Evolutionary conservation across 257 asterid genomes (phyloP), one percentile per base, ranked within the genome.

Genomic region (Gentiana dahurica): DNA sequence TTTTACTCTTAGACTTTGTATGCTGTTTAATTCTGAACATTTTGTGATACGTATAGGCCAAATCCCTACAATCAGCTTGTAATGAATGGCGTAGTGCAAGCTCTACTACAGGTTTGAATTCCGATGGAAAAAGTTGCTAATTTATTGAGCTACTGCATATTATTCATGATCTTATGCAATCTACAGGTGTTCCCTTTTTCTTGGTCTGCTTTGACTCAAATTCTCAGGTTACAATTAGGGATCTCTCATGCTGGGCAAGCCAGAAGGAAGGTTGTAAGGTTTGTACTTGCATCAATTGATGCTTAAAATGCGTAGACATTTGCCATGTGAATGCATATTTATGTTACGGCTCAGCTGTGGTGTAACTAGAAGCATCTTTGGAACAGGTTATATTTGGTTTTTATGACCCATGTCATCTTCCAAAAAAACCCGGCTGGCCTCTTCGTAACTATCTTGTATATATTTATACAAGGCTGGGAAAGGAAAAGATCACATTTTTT

Each of bases 351-450:
- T 45, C 41, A 59, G 54, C 13, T 12, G 36, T 58, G 49, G 37
- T 34, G 34, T 56, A 36, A 41, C 32, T 24, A 39, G 44, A 7
- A 45, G 24, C 34, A 34, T 39, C 5, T 46, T 58, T 44, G 53
- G 56, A 65, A 67, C 84, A 91, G 96, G 73, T 91, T 62, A 64
- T 91, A 32, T 81, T 83, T 75, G 98, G 98, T 59, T 91, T 83
- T 78, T 85, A 87, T 77, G 98, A 87, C 65, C 96, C 89, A 58
- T 85, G 90, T 64, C 78, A 85, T 73, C 94, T 79, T 55, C 89
- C 88, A 54, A 67, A 62, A 58, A 85, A 85, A 75, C 96, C 96
- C 53, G 95, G 98, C 53, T 91, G 98, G 98, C 95, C 95, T 39
- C 93, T 91, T 57, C 91, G 95, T 63, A 91, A 91, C 73, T 81